Evolutionary conservation across 805 yeast species (phyloP).

Genomic region (Yamadazyma olivae): DNA sequence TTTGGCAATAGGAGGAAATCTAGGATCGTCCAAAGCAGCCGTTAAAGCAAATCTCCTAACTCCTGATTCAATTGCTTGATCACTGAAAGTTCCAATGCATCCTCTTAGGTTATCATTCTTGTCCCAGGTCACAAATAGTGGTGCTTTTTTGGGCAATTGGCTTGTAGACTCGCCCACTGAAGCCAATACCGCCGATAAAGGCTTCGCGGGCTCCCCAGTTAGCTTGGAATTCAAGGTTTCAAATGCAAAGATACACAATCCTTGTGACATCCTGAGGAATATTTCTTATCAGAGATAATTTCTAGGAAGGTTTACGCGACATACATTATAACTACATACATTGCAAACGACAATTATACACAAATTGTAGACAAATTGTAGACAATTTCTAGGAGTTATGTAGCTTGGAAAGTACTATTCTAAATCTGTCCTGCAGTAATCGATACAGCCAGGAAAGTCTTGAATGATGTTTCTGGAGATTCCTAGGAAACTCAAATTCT

Average conservation of each 20-base stretch:
- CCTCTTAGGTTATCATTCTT: constrained; percentile 62
- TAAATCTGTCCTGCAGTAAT: too few species aligned
- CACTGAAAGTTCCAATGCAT: constrained; percentile 84
- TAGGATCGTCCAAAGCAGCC: constrained; percentile 69
- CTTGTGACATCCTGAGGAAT: constrained; percentile 29
- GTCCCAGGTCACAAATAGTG: constrained; percentile 91
- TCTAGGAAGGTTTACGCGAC: too few species aligned
- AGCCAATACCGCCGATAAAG: constrained; percentile 14
- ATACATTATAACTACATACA: too few species aligned
- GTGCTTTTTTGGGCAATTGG: constrained; percentile 31
- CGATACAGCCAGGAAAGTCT: too few species aligned
- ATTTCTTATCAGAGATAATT: too few species aligned
- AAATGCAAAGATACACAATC: constrained; percentile 38
- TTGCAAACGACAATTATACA: too few species aligned
- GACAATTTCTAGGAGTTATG: too few species aligned
- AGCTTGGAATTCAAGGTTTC: constrained; percentile 26
- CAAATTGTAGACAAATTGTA: too few species aligned
- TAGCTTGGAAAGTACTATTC: too few species aligned
- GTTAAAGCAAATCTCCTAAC: constrained; percentile 57
- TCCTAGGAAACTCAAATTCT: too few species aligned
- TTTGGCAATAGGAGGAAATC: constrained; percentile 64
- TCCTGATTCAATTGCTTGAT: constrained; percentile 53
- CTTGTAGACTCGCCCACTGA: constrained; percentile 10
- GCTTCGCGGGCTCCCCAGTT: constrained; percentile 10
- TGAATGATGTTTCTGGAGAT: too few species aligned